Base-by-base conservation (phyloP, 1,284 basidiomycete genomes). In the Ganoderma sinense region DNA sequence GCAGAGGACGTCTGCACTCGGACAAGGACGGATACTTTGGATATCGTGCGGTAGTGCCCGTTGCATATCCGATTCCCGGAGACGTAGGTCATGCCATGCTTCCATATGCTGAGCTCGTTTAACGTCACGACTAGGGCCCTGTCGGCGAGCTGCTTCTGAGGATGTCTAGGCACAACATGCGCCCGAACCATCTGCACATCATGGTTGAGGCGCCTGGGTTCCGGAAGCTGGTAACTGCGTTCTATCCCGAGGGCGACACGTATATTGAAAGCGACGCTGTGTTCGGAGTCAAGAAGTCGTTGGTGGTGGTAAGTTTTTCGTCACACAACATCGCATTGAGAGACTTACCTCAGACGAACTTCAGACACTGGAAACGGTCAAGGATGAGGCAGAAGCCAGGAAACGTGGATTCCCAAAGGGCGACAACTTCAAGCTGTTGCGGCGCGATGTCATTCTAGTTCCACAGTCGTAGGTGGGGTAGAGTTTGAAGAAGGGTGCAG, bases 101-200 rank as follows among this genome's bases (percentile, higher is more conserved):
- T 41, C 33, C 51, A 1, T 66, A 6, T 40, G 23, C 6, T 26
- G 13, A 36, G n/a, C 18, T 61, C 75, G 33, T 75, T 48, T 71
- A 56, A 70, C 63, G 58, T 70, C 20, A 53, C 20, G 59, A 51
- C 0, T 71, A 89, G 88, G 95, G 94, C 0, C 90, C 94, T 0
- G 92, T 95, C 6, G 93, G 92, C 1, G 84, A 85, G 40, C 76
- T 96, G 69, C 80, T 96, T 29, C 69, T 83, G 2, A 79, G 78
- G 0, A 83, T 95, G 11, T 86, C 86, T 39, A 85, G 95, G 68
- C 95, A 96, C 77, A 89, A 91, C 74, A 89, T 90, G 84, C 87
- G 95, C 31, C 95, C 94, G 18, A 91, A 88, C 62, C 95, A 96
- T 78, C 77, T 96, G 70, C 95, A 96, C 78, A 82, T 95, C 73